Conservation (phyloP, 2,329 filamentous ascomycete genomes). For the Colletotrichum falcatum region DNA sequence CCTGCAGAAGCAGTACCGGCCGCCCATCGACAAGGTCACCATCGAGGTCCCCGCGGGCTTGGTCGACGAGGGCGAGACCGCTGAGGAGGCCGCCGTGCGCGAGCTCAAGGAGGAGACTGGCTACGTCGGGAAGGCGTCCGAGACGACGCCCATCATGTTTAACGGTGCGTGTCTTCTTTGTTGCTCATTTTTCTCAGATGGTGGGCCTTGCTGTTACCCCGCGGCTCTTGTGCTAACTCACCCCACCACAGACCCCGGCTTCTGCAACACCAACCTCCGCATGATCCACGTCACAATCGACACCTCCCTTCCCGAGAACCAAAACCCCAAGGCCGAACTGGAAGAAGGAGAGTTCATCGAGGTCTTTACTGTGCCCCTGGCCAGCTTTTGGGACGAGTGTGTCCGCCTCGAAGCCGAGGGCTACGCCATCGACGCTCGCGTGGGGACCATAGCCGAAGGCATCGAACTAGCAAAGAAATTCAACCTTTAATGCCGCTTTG, state of each 20-base stretch:
- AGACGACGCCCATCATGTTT: slow-evolving; percentile 75
- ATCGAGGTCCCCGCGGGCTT: slow-evolving; percentile 76
- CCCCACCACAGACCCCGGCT: slow-evolving; percentile 65
- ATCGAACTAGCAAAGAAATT: slow-evolving; percentile 76
- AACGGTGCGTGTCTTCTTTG: slow-evolving; percentile 56
- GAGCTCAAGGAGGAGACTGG: slow-evolving; percentile 77
- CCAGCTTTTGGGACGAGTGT: slow-evolving; percentile 73
- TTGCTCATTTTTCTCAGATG: background rate
- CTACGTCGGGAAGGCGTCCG: slow-evolving; percentile 66
- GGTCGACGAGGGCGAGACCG: slow-evolving; percentile 71
- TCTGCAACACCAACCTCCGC: slow-evolving; percentile 74
- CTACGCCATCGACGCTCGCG: slow-evolving; percentile 82
- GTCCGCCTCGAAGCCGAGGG: slow-evolving; percentile 76
- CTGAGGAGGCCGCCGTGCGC: slow-evolving; percentile 71
- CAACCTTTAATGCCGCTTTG: slow-evolving; percentile 50
- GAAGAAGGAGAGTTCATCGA: slow-evolving; percentile 89
- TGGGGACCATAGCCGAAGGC: slow-evolving; percentile 82
- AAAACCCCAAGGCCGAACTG: slow-evolving; percentile 74
- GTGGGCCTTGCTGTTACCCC: background rate
- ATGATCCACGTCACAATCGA: slow-evolving; percentile 82
- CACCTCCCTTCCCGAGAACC: slow-evolving; percentile 75
- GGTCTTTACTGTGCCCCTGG: slow-evolving; percentile 76
- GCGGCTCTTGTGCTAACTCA: background rate
- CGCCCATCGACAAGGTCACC: slow-evolving; percentile 68
- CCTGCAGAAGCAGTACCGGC: slow-evolving; percentile 76